Percentiles rank a stretch among this genome's conserved stretches.
phyloP scores from a whole-genome alignment of 2,329 filamentous ascomycete genomes.

The Talaromyces albobiverticillius region DNA sequence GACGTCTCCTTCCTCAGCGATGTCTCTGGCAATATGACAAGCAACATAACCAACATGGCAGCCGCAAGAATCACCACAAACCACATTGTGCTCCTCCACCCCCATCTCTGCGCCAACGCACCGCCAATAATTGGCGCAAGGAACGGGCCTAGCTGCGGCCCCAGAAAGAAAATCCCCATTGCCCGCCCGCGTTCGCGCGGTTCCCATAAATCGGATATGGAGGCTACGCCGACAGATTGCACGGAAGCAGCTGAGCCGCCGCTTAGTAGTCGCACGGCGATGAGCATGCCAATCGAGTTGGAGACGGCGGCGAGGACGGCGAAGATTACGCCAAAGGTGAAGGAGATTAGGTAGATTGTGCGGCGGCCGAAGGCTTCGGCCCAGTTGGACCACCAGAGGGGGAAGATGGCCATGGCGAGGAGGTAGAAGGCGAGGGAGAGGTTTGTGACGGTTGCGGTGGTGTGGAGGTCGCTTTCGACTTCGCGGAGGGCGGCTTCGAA shows the following conservation, averaged over 20 bases:
- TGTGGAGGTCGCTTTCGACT: conserved; percentile 61
- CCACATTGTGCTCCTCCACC: conserved; percentile 72
- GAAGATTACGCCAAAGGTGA: conserved; percentile 69
- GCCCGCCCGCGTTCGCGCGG: conserved; percentile 67
- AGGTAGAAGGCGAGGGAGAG: conserved; percentile 76
- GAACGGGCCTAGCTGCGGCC: conserved; percentile 70
- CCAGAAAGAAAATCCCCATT: conserved; percentile 80
- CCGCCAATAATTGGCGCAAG: conserved; percentile 71
- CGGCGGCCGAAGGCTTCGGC: conserved; percentile 55
- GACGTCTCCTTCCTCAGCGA: not conserved
- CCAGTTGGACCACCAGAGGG: conserved; percentile 61
- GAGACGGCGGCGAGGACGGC: conserved; percentile 67
- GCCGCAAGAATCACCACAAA: conserved; percentile 67
- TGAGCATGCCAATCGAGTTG: conserved; percentile 69
- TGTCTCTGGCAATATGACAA: conserved; percentile 33
- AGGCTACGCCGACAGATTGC: conserved; percentile 78
- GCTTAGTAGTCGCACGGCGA: conserved; percentile 69
- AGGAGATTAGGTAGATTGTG: conserved; percentile 72
- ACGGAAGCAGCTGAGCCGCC: conserved; percentile 77
- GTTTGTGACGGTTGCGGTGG: conserved; percentile 66
- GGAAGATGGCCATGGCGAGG: conserved; percentile 78
- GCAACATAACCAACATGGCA: conserved; percentile 25
- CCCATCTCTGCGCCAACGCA: conserved; percentile 58
- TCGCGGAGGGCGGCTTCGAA: conserved; percentile 63
- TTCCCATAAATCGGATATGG: conserved; percentile 79